Base-by-base conservation (phyloP, 2,329 filamentous ascomycete species). In the Madurella fahalii region DNA sequence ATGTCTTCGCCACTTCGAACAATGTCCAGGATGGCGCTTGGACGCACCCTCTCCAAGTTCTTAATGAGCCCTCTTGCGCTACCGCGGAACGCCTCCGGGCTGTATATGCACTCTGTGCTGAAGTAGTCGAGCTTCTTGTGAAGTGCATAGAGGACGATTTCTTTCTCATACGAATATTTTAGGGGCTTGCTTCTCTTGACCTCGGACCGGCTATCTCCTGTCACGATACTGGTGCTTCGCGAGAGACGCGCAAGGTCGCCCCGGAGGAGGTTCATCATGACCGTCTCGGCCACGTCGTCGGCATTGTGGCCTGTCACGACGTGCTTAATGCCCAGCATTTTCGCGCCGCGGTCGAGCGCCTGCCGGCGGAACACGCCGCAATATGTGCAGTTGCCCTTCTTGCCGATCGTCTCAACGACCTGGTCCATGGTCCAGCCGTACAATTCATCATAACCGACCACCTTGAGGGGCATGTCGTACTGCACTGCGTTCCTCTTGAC, bases 391-490 rank as follows among this genome's bases (percentile, higher is more conserved):
- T 99, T 99, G 31, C 93, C 92, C 71, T 96, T 97, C 75, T 96
- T 97, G 13, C 94, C 94, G 48, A 99, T 89, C 46, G 93, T 90
- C 65, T 92, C 89, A 4, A 99, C 95, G 9, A 99, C 94, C 67
- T 97, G 90, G 67, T 99, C 94, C 94, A 99, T 99, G 1, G 92
- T 96, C 94, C 94, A 99, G 9, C 93, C 94, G 69, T 99, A 99
- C 9, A 99, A 77, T 66, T 96, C 89, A 51, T 86, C 87, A 66
- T 99, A 99, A 47, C 93, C 91, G 47, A 99, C 84, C 53, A 99
- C 95, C 64, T 90, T 89, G 47, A 99, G 75, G 0, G 89, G 84
- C 87, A 99, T 95, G 1, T 87, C 84, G 72, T 97, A 96, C 71
- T 97, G 91, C 12, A 82, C 71, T 0, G 92, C 89, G 71, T 99